A percentile compares a stretch with the other conserved stretches of the same genome.
Conservation (phyloP, 768 basidiomycete species). For the Scleroderma bovista region DNA sequence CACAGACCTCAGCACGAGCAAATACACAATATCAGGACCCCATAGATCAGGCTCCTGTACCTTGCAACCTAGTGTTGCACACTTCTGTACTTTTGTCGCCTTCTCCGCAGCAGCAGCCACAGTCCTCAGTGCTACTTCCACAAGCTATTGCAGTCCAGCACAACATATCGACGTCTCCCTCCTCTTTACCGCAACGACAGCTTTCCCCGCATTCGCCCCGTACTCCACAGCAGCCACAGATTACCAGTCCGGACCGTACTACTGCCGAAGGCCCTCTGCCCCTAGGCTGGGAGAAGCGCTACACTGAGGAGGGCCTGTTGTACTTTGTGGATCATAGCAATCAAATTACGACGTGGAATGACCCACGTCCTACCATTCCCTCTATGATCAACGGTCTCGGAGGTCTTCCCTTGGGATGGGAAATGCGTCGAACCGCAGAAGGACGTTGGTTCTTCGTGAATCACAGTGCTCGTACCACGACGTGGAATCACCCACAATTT, state of each 20-base stretch:
- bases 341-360: conserved; percentile 76
- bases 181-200: not conserved
- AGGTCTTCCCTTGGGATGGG: conserved; percentile 86
- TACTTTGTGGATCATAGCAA: conserved; percentile 89
- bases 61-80: not conserved
- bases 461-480: conserved; percentile 80
- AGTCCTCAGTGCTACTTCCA: not conserved
- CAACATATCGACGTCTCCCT: not conserved
- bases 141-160: not conserved
- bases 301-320: conserved; percentile 56
- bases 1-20: too few relatives aligned
- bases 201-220: not conserved
- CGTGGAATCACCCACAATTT: conserved; percentile 83
- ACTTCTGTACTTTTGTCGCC: not conserved
- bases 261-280: conserved; percentile 41
- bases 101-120: not conserved
- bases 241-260: too few relatives aligned
- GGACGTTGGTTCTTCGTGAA: conserved; percentile 74
- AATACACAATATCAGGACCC: not conserved
- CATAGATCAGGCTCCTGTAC: not conserved
- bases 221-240: not conserved
- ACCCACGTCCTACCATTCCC: conserved; percentile 31
- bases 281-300: conserved; percentile 76
- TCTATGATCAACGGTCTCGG: conserved; percentile 53
- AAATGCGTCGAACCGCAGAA: conserved; percentile 84